These are phyloP conservation scores for Amaranthus tricolor DNA, from an alignment of 179 eudicot genomes.

Conservation along the genomic window DNA sequence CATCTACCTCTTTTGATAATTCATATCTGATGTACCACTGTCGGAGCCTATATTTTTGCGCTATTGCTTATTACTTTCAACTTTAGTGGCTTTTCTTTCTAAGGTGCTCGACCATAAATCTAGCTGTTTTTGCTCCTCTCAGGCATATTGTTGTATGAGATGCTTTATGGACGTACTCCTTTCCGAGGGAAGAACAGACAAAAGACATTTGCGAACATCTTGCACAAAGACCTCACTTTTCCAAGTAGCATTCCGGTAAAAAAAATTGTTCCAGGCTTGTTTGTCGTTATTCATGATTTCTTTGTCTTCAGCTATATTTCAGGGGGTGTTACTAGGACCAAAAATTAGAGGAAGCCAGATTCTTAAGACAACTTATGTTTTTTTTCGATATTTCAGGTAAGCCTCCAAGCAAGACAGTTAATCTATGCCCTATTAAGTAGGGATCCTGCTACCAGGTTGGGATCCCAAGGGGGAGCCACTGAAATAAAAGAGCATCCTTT, in stretches of 20 bases:
- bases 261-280: neutral
- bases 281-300: neutral
- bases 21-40: neutral
- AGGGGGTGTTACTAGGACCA: too few species aligned
- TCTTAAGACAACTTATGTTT: neutral
- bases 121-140: slow-evolving; percentile 13
- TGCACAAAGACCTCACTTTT: slow-evolving; percentile 92
- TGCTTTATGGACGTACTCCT: slow-evolving; percentile 99
- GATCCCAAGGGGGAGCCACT: slow-evolving; percentile 70
- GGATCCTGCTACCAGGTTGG: slow-evolving; percentile 83
- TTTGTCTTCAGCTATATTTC: neutral
- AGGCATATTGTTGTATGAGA: slow-evolving; percentile 89
- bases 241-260: slow-evolving; percentile 94
- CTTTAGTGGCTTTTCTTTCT: neutral
- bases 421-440: slow-evolving; percentile 72
- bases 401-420: slow-evolving; percentile 83
- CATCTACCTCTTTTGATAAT: neutral
- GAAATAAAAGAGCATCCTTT: slow-evolving; percentile 84
- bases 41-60: neutral
- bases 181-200: slow-evolving; percentile 96
- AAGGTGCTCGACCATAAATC: neutral
- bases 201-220: slow-evolving; percentile 85
- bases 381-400: slow-evolving; percentile 49
- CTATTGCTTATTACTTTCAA: neutral
- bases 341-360: too few species aligned